Evolutionary conservation across 805 yeast species (phyloP).

Genomic region (Candida yuanshanica): DNA sequence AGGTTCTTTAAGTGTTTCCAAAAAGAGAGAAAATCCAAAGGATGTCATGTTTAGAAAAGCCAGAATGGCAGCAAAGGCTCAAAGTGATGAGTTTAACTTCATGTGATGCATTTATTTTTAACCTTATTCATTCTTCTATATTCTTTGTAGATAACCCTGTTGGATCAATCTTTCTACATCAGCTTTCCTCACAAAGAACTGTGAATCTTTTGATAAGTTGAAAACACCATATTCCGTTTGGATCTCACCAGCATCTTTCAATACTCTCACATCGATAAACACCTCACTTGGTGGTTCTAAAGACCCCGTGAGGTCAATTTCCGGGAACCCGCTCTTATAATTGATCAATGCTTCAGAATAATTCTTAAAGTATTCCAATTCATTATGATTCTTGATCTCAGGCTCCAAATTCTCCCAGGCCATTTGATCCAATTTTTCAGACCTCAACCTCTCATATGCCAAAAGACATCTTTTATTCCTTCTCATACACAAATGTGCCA

Average conservation of each 20-base stretch:
- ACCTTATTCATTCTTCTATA: constrained; percentile 26
- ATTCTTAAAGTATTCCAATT: constrained; percentile 68
- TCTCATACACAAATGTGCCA: constrained; percentile 67
- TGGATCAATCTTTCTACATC: constrained; percentile 93
- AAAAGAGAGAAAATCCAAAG: constrained; percentile 60
- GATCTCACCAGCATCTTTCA: constrained; percentile 93
- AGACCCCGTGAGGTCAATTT: constrained; percentile 84
- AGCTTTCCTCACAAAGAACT: constrained; percentile 87
- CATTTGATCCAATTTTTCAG: constrained; percentile 57
- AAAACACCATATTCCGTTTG: constrained; percentile 97
- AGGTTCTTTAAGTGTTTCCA: constrained; percentile 29
- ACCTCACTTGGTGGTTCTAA: constrained; percentile 87
- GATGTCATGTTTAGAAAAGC: constrained; percentile 76
- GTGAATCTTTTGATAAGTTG: constrained; percentile 87
- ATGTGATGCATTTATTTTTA: constrained; percentile 15
- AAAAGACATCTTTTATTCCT: constrained; percentile 85
- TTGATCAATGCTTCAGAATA: constrained; percentile 69
- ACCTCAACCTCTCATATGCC: constrained; percentile 74
- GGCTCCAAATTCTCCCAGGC: constrained; percentile 65
- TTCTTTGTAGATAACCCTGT: constrained; percentile 85
- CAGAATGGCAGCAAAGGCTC: constrained; percentile 55
- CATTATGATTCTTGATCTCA: constrained; percentile 64
- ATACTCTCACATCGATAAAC: constrained; percentile 88
- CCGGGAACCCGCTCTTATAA: constrained; percentile 74
- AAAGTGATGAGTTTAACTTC: constrained; percentile 68